Base-by-base conservation (phyloP, 1,139 yeast species). In the Hansenula lynferdii region DNA sequence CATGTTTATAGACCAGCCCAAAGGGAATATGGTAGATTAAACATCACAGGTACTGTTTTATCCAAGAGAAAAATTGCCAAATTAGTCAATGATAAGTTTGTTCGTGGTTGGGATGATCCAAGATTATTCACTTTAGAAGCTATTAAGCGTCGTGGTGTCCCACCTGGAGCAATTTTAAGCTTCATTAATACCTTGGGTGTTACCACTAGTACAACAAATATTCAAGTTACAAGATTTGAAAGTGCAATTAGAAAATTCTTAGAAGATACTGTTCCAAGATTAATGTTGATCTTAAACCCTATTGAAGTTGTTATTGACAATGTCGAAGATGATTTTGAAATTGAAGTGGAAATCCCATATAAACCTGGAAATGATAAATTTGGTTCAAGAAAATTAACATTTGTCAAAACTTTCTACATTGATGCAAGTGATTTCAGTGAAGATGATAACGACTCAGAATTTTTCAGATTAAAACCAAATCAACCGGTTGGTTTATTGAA, bases 101-200 rank as follows among this genome's bases (percentile, higher is more conserved):
- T 94, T 25, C 79, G 96, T 61, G 97, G 87, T 32, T 94, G 99
- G 98, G 95, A 94, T 64, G 99, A 94, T 65, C 99, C 99, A 51
- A 78, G 99, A 58, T 72, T 94, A 57, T 92, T 80, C 63, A 94
- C 99, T 8, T 74, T 94, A 51, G 98, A 89, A 55, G 96, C 95
- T 34, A 80, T 94, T 44, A 84, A 87, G 59, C 85, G 99, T 64
- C 85, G 99, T 61, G 99, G 99, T 67, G 82, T 94, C 8, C 98
- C 99, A 48, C 98, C 99, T n/a, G 97, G 97, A 27, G 97, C 97
- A 20, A 86, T 94, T 58, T 72, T 94, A 54, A 77, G 89, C 29
- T 94, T 94, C 61, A 85, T 94, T 56, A 87, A 90, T 59, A 94
- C 96, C 34, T 75, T 94, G 51, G 99, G 99, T 54, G 98, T 94